These are phyloP conservation scores for Yamadazyma mexicana DNA, from an alignment of 1,139 yeast species.

Conservation along the genomic window DNA sequence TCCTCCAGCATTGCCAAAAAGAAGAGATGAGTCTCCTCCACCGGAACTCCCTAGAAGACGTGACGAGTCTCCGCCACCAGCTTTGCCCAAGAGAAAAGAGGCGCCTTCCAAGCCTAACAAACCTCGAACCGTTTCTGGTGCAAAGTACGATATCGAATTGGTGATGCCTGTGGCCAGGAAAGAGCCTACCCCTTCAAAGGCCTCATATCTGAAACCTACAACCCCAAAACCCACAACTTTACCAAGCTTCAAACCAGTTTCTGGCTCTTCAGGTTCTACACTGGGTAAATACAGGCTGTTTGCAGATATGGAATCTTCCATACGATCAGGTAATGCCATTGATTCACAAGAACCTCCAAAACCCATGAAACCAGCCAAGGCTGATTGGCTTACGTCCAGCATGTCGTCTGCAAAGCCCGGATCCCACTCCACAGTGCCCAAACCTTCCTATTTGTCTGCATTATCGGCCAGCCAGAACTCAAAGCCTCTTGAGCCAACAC, in stretches of 20 bases:
- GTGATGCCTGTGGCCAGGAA: slow-evolving; percentile 9
- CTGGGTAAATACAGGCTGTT: slow-evolving; percentile 12
- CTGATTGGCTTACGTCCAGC: slow-evolving; percentile 11
- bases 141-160: slow-evolving; percentile 3
- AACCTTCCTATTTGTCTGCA: slow-evolving; percentile 14
- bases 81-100: not conserved
- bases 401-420: slow-evolving; percentile 1
- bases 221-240: not conserved
- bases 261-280: no score
- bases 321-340: slow-evolving; percentile 3
- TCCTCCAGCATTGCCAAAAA: not conserved
- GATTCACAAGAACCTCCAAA: not conserved
- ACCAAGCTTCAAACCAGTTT: no score
- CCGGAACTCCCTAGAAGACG: slow-evolving; percentile 7
- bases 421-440: slow-evolving; percentile 10
- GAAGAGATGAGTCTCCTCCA: slow-evolving; percentile 8
- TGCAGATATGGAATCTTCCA: slow-evolving; percentile 13
- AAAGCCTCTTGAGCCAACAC: slow-evolving; percentile 3
- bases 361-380: slow-evolving; percentile 10
- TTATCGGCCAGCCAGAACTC: slow-evolving; percentile 14
- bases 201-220: not conserved
- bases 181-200: no score
- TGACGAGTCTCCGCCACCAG: slow-evolving; percentile 3
- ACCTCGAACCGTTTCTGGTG: not conserved
- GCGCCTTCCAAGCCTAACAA: slow-evolving; percentile 7